These are phyloP conservation scores for Tulasnella sp. DNA, from an alignment of 768 basidiomycete genomes.

Conservation along the genomic window DNA sequence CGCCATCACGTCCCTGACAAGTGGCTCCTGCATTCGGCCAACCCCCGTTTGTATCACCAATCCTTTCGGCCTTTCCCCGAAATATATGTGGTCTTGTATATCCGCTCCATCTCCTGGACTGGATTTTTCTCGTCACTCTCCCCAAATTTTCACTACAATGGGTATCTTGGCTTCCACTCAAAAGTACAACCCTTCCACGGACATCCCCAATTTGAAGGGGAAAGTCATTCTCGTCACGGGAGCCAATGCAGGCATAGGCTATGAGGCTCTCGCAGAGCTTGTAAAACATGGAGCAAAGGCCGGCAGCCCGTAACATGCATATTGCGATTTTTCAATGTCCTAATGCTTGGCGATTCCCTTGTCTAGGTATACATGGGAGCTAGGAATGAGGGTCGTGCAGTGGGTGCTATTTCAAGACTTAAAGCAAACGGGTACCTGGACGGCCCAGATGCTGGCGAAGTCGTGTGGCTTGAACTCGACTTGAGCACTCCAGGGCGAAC, in stretches of 20 bases:
- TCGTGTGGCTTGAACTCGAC: constrained; percentile 43
- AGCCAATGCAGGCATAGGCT: constrained; percentile 43
- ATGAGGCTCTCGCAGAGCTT: constrained; percentile 33
- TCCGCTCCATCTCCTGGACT: too few species aligned
- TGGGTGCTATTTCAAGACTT: constrained; percentile 38
- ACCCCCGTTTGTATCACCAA: too few species aligned
- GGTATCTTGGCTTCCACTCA: too few species aligned
- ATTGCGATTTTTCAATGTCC: too few species aligned
- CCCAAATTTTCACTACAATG: too few species aligned
- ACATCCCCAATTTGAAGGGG: constrained; percentile 37
- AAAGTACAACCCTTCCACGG: constrained; percentile 32
- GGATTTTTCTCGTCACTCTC: too few species aligned
- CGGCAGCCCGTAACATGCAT: too few species aligned
- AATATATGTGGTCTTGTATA: too few species aligned
- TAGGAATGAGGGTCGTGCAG: constrained; percentile 36
- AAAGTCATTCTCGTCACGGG: constrained; percentile 49
- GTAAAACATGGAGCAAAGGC: constrained; percentile 30
- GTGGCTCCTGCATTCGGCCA: too few species aligned
- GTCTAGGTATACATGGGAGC: constrained; percentile 39
- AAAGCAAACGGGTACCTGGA: constrained; percentile 34
- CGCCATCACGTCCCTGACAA: too few species aligned
- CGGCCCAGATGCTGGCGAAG: constrained; percentile 32
- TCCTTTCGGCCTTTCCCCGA: too few species aligned
- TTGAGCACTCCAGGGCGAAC: constrained; percentile 38
- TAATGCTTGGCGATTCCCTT: too few species aligned